Evolutionary conservation across 208 protist species (phyloP).

Genomic region (Balamuthia mandrillaris): DNA sequence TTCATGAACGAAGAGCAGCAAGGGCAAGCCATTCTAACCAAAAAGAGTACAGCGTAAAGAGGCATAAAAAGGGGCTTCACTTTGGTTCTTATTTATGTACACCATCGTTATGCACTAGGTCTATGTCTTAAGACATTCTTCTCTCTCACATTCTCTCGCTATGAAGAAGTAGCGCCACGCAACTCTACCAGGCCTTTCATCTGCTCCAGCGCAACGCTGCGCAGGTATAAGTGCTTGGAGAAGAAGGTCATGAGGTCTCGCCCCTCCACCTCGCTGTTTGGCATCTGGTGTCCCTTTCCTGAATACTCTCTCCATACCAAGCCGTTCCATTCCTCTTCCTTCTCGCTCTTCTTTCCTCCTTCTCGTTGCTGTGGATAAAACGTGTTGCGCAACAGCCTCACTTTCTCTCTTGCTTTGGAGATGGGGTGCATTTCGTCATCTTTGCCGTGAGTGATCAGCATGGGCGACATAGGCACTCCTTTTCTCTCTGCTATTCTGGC

Average conservation of each 20-base stretch:
- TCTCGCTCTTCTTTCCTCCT: too few relatives aligned
- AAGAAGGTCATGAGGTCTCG: conserved; percentile 15
- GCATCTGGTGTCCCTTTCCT: conserved; percentile 19
- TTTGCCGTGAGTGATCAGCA: not conserved
- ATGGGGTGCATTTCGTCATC: not conserved
- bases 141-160: too few relatives aligned
- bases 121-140: too few relatives aligned
- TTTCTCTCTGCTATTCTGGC: not conserved
- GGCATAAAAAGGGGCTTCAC: too few relatives aligned
- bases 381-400: not conserved
- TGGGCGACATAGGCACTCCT: too few relatives aligned
- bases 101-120: too few relatives aligned
- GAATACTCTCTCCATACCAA: conserved; percentile 17
- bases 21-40: too few relatives aligned
- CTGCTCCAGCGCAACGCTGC: conserved; percentile 11
- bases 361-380: not conserved
- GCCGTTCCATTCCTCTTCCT: too few relatives aligned
- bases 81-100: too few relatives aligned
- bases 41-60: too few relatives aligned
- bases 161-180: too few relatives aligned
- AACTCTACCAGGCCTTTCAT: not conserved
- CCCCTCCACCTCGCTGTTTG: conserved; percentile 8
- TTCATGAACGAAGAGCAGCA: too few relatives aligned
- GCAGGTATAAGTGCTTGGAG: not conserved
- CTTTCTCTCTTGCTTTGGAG: not conserved